A percentile compares a stretch with the other conserved stretches of the same genome.
Conservation (phyloP, 2,329 filamentous ascomycete genomes). For the Dendryphion nanum region DNA sequence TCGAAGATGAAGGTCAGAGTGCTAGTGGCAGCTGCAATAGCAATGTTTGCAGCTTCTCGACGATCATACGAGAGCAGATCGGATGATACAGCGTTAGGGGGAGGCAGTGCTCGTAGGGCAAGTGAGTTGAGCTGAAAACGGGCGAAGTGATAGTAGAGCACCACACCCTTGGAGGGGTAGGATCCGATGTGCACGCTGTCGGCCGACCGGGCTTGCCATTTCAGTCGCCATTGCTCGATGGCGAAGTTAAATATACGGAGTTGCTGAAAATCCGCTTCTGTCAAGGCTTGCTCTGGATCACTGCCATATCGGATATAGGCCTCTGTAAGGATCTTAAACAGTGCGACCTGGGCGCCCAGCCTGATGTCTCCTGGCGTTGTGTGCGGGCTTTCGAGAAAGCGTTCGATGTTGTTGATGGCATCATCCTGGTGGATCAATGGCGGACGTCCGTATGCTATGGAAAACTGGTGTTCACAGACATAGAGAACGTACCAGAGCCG, state of each 20-base stretch:
- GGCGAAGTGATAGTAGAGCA: slow-evolving; percentile 56
- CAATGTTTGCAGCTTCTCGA: slow-evolving; percentile 40
- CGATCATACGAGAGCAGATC: slow-evolving; percentile 44
- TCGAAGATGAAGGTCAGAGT: slow-evolving; percentile 48
- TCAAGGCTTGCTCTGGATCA: slow-evolving; percentile 36
- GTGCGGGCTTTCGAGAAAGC: slow-evolving; percentile 26
- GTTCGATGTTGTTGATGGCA: slow-evolving; percentile 37
- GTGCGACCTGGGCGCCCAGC: slow-evolving; percentile 28
- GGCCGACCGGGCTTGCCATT: slow-evolving; percentile 35
- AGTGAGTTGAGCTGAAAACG: slow-evolving; percentile 54
- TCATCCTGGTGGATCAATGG: slow-evolving; percentile 40
- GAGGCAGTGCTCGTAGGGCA: slow-evolving; percentile 41
- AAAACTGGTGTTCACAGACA: slow-evolving; percentile 42
- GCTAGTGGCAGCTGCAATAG: slow-evolving; percentile 48
- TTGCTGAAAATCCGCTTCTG: slow-evolving; percentile 38
- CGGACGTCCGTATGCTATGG: slow-evolving; percentile 42
- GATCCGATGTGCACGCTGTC: slow-evolving; percentile 28
- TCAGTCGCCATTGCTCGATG: slow-evolving; percentile 44
- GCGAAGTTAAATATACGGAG: slow-evolving; percentile 43
- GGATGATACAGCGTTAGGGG: slow-evolving; percentile 46
- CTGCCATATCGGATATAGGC: slow-evolving; percentile 34
- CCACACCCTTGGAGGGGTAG: slow-evolving; percentile 49
- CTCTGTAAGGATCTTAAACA: slow-evolving; percentile 34
- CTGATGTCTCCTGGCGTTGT: slow-evolving; percentile 30
- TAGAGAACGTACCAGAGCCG: slow-evolving; percentile 42